Conservation (phyloP, 306 rosid species). For the Vigna angularis region DNA sequence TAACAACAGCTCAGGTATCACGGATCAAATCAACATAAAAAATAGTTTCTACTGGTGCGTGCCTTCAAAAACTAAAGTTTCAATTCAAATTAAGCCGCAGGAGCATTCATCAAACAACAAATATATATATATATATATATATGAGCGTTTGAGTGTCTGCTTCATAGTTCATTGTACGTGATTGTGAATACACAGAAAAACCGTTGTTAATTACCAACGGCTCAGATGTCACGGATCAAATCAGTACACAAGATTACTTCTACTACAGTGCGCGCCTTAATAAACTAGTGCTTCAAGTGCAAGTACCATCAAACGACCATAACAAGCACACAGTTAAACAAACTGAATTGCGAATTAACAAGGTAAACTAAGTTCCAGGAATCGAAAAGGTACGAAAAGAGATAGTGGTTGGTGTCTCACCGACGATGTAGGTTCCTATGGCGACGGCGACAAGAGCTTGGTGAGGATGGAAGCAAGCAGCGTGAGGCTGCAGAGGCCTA, state of each 20-base stretch:
- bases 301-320: constrained; percentile 7
- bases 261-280: background rate
- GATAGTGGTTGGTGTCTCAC: constrained; percentile 49
- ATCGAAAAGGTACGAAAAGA: background rate
- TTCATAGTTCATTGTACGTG: constrained; percentile 16
- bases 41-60: background rate
- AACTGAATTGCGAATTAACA: constrained; percentile 24
- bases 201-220: constrained; percentile 12
- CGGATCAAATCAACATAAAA: constrained; percentile 35
- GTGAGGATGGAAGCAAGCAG: constrained; percentile 83
- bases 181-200: constrained; percentile 2
- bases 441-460: constrained; percentile 95
- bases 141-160: background rate
- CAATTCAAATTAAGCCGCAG: background rate
- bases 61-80: background rate
- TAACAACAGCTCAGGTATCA: constrained; percentile 17
- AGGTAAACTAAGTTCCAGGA: constrained; percentile 13
- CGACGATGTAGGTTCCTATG: constrained; percentile 85
- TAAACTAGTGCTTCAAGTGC: background rate
- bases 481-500: constrained; percentile 86
- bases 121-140: background rate
- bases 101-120: background rate
- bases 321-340: background rate
- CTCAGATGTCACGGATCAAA: constrained; percentile 35
- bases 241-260: background rate